Conservation (phyloP, 2,329 filamentous ascomycete genomes). For the Lasiodiplodia gonubiensis region DNA sequence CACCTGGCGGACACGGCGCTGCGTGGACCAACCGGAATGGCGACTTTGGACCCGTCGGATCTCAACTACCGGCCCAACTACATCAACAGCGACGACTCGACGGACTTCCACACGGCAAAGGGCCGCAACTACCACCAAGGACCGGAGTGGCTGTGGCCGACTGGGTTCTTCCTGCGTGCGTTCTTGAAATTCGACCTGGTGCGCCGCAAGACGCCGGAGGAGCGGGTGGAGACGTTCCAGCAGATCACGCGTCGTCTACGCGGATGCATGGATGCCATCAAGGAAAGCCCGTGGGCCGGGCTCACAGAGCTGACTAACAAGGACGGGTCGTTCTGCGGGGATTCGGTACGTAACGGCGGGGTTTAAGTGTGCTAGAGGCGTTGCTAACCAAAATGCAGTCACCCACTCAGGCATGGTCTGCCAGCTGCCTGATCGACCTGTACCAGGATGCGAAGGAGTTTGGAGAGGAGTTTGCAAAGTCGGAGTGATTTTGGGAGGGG, state of each 20-base stretch:
- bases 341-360: conserved; percentile 71
- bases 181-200: conserved; percentile 87
- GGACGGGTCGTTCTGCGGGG: conserved; percentile 78
- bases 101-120: conserved; percentile 89
- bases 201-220: conserved; percentile 69
- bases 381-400: conserved; percentile 61
- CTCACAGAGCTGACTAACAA: conserved; percentile 93
- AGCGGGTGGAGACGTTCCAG: conserved; percentile 86
- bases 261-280: conserved; percentile 84
- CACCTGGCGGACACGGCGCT: conserved; percentile 79
- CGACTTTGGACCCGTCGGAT: conserved; percentile 89
- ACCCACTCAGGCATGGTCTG: conserved; percentile 96
- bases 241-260: conserved; percentile 84
- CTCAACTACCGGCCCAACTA: conserved; percentile 95
- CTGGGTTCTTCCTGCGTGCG: conserved; percentile 91
- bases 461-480: conserved; percentile 30
- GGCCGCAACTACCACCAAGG: conserved; percentile 98
- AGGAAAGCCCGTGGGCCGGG: conserved; percentile 83
- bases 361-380: conserved; percentile 27
- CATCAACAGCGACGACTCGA: conserved; percentile 90
- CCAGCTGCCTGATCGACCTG: conserved; percentile 90
- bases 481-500: not conserved
- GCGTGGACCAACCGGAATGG: conserved; percentile 90
- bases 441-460: conserved; percentile 82
- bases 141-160: conserved; percentile 97